A percentile compares a stretch with the other conserved stretches of the same genome.
Conservation (phyloP, 2,329 filamentous ascomycete species). For the Pseudopithomyces maydicus region DNA sequence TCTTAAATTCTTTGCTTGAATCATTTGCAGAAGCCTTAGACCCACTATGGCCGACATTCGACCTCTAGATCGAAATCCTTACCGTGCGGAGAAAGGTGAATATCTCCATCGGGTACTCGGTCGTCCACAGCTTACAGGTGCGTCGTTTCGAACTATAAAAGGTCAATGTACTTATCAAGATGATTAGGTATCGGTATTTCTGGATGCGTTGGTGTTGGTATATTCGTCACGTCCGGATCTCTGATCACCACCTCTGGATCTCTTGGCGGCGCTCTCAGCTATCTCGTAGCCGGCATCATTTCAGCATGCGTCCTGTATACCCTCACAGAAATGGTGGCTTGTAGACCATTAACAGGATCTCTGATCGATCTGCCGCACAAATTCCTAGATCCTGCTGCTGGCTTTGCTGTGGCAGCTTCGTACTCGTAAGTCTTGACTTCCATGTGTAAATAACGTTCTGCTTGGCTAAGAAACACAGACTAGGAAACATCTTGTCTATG, state of each 20-base stretch:
- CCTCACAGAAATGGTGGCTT: slow-evolving; percentile 29
- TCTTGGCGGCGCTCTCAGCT: slow-evolving; percentile 25
- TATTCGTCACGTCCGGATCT: slow-evolving; percentile 24
- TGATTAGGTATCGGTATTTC: slow-evolving; percentile 28
- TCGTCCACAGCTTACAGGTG: slow-evolving; percentile 28
- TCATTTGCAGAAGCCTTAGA: neutral
- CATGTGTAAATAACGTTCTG: neutral
- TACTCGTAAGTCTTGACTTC: slow-evolving; percentile 16
- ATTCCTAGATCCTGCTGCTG: slow-evolving; percentile 27
- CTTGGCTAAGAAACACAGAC: slow-evolving; percentile 6
- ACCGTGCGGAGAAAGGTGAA: slow-evolving; percentile 22
- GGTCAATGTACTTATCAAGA: neutral
- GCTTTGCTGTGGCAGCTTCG: slow-evolving; percentile 26
- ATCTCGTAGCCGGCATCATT: slow-evolving; percentile 25
- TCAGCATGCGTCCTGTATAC: slow-evolving; percentile 27
- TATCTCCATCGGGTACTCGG: slow-evolving; percentile 25
- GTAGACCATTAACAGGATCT: slow-evolving; percentile 26
- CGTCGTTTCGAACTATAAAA: neutral
- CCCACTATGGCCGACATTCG: slow-evolving; percentile 8
- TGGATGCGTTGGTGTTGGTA: slow-evolving; percentile 24
- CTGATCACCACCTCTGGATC: slow-evolving; percentile 25
- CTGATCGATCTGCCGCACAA: slow-evolving; percentile 29
- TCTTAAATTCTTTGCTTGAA: neutral
- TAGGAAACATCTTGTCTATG: slow-evolving; percentile 30
- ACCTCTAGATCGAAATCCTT: slow-evolving; percentile 25